Evolutionary conservation across 2,329 filamentous ascomycete species (phyloP), one percentile per base, ranked within the genome.

Genomic region (Monosporascus sp.): DNA sequence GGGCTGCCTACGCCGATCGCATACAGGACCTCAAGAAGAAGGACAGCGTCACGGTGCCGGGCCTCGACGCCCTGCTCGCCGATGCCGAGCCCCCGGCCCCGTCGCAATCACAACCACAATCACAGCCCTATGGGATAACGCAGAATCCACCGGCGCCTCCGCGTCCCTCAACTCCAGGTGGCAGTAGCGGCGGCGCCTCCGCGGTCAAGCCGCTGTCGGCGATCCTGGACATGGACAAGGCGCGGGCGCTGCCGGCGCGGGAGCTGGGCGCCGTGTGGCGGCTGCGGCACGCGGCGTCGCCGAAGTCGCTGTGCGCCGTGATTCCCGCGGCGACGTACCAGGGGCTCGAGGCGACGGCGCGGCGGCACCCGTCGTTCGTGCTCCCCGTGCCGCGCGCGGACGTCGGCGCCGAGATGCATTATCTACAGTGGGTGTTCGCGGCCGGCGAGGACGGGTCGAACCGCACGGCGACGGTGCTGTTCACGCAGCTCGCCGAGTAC

Each of bases 241-340:
- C 84, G 52, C 79, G 82, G 51, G 69, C 74, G 46, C 84, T 97
- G 3, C 88, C 92, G 0, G 75, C 82, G 19, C 87, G 90, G 69
- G 92, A 97, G 70, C 86, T 99, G 52, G 86, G 91, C 64, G 83
- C 86, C 34, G 81, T 97, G 63, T 99, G 94, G 94, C 89, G 93
- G 24, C 82, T 96, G 26, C 88, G 90, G 50, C 90, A 97, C 75
- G 87, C 91, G 41, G 72, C 79, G 17, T 85, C 88, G 59, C 76
- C 85, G 0, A 80, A 84, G 58, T 88, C 87, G 14, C 82, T 99
- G n/a, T 95, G 90, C 73, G 95, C 94, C 27, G 80, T 84, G 47
- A 85, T 99, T 53, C 87, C 91, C 0, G 71, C 86, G 3, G 69
- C 80, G 2, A 89, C 86, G n/a, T 97, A 92, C 75, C 69, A 76